Conservation (phyloP, 192 early-diverging fungal genomes). For the Phycomyces blakesleeanus region DNA sequence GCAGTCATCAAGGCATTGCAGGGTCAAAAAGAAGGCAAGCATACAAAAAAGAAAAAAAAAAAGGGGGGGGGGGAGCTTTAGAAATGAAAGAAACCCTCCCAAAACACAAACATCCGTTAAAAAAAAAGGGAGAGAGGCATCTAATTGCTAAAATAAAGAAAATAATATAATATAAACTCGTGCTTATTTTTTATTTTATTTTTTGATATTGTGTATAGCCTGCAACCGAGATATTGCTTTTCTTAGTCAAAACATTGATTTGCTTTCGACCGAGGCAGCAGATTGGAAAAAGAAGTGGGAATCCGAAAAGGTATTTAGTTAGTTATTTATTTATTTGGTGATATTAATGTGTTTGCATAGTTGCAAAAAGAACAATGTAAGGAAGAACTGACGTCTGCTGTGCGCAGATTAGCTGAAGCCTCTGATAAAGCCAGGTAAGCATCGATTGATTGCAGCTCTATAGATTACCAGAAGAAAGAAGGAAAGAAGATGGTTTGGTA, state of each 20-base stretch:
- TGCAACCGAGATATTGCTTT: conserved; percentile 29
- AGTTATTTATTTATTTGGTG: too few relatives aligned
- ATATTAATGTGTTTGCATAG: conserved; percentile 4
- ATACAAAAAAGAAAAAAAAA: too few relatives aligned
- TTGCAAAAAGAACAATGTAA: conserved; percentile 13
- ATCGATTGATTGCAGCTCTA: not conserved
- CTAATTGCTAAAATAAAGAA: too few relatives aligned
- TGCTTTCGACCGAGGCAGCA: conserved; percentile 12
- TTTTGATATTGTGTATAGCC: conserved; percentile 6
- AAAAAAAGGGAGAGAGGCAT: conserved; percentile 6
- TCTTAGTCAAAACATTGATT: conserved; percentile 29
- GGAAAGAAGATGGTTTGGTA: not conserved
- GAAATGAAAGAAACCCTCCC: not conserved
- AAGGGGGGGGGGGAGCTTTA: too few relatives aligned
- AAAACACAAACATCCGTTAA: too few relatives aligned
- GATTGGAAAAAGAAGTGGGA: conserved; percentile 26
- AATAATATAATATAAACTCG: too few relatives aligned
- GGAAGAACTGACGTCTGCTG: conserved; percentile 19
- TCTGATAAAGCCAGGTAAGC: conserved; percentile 17
- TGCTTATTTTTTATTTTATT: not conserved
- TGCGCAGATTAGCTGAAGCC: conserved; percentile 21
- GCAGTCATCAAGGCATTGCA: conserved; percentile 24
- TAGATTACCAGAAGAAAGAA: not conserved
- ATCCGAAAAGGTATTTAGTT: conserved; percentile 19
- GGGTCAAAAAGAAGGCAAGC: conserved; percentile 32